These are phyloP conservation scores for Penicillium rolfsii DNA, from an alignment of 2,329 filamentous ascomycete genomes.

Conservation along the genomic window DNA sequence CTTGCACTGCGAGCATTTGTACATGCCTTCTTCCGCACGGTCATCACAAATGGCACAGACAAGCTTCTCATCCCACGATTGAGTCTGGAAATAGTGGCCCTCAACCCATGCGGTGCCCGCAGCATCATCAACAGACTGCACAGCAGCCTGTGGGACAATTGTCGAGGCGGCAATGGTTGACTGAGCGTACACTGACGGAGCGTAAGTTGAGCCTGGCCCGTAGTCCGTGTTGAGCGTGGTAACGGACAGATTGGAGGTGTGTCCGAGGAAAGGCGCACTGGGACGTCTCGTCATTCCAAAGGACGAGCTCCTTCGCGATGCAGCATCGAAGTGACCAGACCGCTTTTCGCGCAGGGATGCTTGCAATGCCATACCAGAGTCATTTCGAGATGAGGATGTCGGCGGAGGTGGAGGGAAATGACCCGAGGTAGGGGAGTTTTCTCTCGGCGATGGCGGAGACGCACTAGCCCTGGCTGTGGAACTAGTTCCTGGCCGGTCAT, in stretches of 20 bases:
- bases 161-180: conserved; percentile 56
- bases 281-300: conserved; percentile 74
- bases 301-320: conserved; percentile 87
- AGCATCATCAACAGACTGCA: conserved; percentile 45
- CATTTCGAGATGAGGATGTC: conserved; percentile 82
- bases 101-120: conserved; percentile 52
- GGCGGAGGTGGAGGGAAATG: conserved; percentile 75
- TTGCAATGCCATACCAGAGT: conserved; percentile 86
- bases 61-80: conserved; percentile 48
- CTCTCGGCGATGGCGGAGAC: conserved; percentile 61
- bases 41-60: conserved; percentile 55
- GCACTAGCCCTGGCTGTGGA: conserved; percentile 53
- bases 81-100: conserved; percentile 53
- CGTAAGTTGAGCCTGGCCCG: conserved; percentile 48
- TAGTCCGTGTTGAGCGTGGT: conserved; percentile 49
- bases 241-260: conserved; percentile 54
- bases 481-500: conserved; percentile 77
- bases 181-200: conserved; percentile 55
- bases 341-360: conserved; percentile 89
- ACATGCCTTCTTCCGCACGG: conserved; percentile 62
- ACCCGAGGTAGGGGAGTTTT: conserved; percentile 73
- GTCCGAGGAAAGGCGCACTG: conserved; percentile 72
- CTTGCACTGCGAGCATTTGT: conserved; percentile 53
- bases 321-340: conserved; percentile 85
- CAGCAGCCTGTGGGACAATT: conserved; percentile 50